Base-by-base conservation (phyloP, 352 stramenopile genomes). In the Pythium periplocum region DNA sequence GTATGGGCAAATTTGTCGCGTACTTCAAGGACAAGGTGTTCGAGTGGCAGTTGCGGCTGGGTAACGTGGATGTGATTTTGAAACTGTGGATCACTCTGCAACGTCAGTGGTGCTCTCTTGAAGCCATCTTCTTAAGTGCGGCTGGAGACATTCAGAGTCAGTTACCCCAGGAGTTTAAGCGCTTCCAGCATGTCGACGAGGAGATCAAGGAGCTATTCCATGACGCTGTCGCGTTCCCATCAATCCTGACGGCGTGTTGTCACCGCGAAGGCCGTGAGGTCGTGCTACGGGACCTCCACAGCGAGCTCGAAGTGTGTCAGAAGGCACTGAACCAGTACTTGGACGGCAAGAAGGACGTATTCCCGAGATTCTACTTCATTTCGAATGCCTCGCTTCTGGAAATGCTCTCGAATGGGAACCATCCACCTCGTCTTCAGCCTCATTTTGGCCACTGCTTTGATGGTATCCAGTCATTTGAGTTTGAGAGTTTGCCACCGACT, bases 291-390 rank as follows among this genome's bases (percentile, higher is more conserved):
- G 79, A 91, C 1, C 85, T 97, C 55, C 81, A 88, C 9, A 61
- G 78, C 33, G 93, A 96, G 59, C 76, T 98, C 11, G 94, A 98
- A 62, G 79, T 98, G 45, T 98, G 95, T 39, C 91, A 98, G 53
- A 97, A 98, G 62, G 94, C 90, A 32, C 69, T 98, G 3, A 97
- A 98, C 57, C 84, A 98, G 61, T 98, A 98, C 57, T 75, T 98
- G 12, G 90, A 98, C 48, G 90, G 90, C 46, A 98, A 98, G 71
- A 98, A 98, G 66, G 96, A 98, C 51, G 90, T 97, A 4, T 97
- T 97, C 49, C 88, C 95, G 9, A 75, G 93, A n/a, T 98, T 98
- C 59, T 98, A 98, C 57, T 98, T 98, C 56, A 90, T 98, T 36
- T 97, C 90, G 9, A 97, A 97, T 31, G 86, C 96, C 12, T 93